A percentile compares a stretch with the other conserved stretches of the same genome.
phyloP scores from a whole-genome alignment of 2,329 filamentous ascomycete genomes.

The Coniochaeta ligniaria region DNA sequence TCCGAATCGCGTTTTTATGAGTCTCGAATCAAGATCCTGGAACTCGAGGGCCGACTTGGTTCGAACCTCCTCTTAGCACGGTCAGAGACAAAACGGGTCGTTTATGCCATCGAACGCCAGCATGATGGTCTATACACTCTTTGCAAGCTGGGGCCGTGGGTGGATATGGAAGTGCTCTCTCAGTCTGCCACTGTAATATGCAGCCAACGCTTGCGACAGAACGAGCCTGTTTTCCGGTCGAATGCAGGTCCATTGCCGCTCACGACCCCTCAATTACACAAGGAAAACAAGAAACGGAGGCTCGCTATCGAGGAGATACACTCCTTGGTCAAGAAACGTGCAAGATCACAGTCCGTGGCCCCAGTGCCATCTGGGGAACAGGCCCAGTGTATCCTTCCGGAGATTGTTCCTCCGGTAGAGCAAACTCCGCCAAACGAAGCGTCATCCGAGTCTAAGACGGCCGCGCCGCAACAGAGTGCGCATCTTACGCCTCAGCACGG shows the following conservation, averaged over 20 bases:
- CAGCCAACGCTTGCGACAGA: conserved; percentile 18
- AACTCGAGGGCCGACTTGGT: conserved; percentile 54
- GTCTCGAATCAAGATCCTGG: conserved; percentile 54
- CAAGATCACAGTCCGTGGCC: conserved; percentile 35
- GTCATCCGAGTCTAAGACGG: background rate
- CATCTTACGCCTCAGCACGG: conserved; percentile 3
- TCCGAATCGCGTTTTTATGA: conserved; percentile 51
- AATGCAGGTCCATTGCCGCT: conserved; percentile 15
- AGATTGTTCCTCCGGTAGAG: background rate
- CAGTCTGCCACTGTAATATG: conserved; percentile 40
- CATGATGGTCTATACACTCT: conserved; percentile 54
- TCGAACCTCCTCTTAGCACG: conserved; percentile 55
- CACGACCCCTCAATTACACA: conserved; percentile 39
- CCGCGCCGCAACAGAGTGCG: background rate
- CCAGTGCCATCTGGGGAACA: conserved; percentile 19
- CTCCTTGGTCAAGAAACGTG: conserved; percentile 48
- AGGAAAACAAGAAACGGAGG: conserved; percentile 45
- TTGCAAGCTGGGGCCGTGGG: conserved; percentile 62
- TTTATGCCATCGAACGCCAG: conserved; percentile 62
- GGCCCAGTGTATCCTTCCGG: background rate
- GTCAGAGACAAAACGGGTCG: conserved; percentile 42
- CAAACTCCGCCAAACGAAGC: background rate
- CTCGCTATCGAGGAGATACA: conserved; percentile 58
- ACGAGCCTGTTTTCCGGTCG: conserved; percentile 7
- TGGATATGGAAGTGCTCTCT: conserved; percentile 49